Evolutionary conservation across 2,329 filamentous ascomycete species (phyloP), one percentile per base, ranked within the genome.

Genomic region (Ascosphaera aggregata): DNA sequence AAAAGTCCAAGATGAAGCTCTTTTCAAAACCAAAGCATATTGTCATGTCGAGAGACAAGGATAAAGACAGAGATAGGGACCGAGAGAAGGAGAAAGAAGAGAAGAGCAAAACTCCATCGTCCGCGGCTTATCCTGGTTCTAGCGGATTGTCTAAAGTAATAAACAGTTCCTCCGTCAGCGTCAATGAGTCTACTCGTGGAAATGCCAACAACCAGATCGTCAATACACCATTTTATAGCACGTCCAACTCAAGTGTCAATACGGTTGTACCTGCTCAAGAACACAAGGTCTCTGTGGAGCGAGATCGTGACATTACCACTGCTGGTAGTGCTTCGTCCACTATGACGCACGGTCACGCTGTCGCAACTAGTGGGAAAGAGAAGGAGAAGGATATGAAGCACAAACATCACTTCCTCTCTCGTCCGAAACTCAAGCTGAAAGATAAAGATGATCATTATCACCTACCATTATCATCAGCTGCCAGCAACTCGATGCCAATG

Each of bases 1-100:
- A 72, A 47, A 70, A 69, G 49, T 69, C 69, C 30, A 76, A 75
- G 56, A 76, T 73, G 66, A 76, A 76, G 53, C 59, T 76, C 3
- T 77, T 78, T 50, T 71, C 68, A 3, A 76, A 76, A 48, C 71
- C 72, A 2, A 76, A 76, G 54, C 69, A 67, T 44, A 73, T 76
- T 45, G 67, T 64, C 3, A 65, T 73, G 13, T 67, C 66, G n/a
- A 66, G 69, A 43, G 67, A 73, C 35, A 72, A 67, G 44, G 62
- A 67, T n/a, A 66, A 61, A 42, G 66, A 72, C 15, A 66, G 61
- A 42, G 66, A 72, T 34, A 71, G 66, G 45, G 65, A 72, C 41
- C 46, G 54, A 22, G 48, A 51, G 18, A 19, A 36, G 44, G 62
- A 67, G n/a, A 66, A 62, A 43, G 60, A 67, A 34, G 46, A 34